A percentile compares a stretch with the other conserved stretches of the same genome.
Evolutionary conservation across 2,329 filamentous ascomycete species (phyloP).

Genomic region (Ascochyta fabae): DNA sequence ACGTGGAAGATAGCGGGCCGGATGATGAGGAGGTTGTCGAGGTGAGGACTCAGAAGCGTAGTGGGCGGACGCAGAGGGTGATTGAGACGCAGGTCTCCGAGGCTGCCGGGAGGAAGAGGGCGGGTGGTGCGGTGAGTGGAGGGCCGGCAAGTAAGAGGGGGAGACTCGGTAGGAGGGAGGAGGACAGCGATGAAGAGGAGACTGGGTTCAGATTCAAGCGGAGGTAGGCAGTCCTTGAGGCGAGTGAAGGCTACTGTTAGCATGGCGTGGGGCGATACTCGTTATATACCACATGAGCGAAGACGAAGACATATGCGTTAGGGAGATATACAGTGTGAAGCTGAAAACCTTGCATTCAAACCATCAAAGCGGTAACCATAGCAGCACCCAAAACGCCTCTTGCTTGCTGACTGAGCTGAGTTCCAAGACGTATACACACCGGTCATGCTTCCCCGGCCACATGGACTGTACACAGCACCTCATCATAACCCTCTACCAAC

Average conservation of each 20-base stretch:
- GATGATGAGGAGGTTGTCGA: conserved; percentile 34
- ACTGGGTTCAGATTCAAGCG: conserved; percentile 62
- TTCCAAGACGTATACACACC: neutral
- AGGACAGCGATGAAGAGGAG: conserved; percentile 65
- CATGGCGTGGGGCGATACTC: neutral
- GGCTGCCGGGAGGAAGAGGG: conserved; percentile 38
- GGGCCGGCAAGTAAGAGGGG: conserved; percentile 40
- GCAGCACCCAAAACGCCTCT: conserved; percentile 22
- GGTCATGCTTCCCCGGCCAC: too few relatives aligned
- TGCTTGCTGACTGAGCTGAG: conserved; percentile 10
- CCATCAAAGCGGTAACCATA: neutral
- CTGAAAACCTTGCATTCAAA: conserved; percentile 1
- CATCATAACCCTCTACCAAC: neutral
- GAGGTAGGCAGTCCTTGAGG: conserved; percentile 6
- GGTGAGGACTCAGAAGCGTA: conserved; percentile 31
- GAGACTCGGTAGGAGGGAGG: conserved; percentile 37
- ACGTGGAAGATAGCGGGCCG: conserved; percentile 41
- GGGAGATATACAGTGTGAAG: neutral
- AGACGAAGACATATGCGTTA: neutral
- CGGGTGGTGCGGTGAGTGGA: conserved; percentile 28
- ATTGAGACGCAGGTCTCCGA: conserved; percentile 43
- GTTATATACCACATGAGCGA: conserved; percentile 5
- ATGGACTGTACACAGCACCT: neutral
- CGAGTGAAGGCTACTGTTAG: neutral
- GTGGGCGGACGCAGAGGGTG: conserved; percentile 33